phyloP scores from a whole-genome alignment of 1,284 basidiomycete species.

The Meripilus lineatus region DNA sequence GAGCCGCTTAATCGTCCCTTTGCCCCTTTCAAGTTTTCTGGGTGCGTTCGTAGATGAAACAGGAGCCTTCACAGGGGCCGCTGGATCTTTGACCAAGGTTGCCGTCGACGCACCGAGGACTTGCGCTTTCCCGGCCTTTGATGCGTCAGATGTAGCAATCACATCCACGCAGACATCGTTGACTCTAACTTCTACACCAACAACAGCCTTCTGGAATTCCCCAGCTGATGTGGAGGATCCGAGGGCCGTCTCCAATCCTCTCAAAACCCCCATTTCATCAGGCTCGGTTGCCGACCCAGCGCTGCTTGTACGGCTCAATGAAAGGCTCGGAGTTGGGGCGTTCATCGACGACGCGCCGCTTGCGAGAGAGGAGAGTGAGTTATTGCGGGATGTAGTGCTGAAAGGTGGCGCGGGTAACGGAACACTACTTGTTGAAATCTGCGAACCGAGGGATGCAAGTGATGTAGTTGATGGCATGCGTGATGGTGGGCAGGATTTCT shows the following conservation, averaged over 20 bases:
- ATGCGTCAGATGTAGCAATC: background rate
- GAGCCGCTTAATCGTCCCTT: constrained; percentile 3
- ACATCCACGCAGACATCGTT: constrained; percentile 5
- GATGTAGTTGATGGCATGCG: too few relatives aligned
- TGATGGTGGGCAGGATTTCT: too few relatives aligned
- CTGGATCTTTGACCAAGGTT: background rate
- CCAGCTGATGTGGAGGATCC: background rate
- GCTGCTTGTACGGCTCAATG: constrained; percentile 15
- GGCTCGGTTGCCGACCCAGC: constrained; percentile 7
- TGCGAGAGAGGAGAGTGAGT: background rate
- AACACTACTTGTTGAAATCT: too few relatives aligned
- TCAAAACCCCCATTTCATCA: constrained; percentile 14
- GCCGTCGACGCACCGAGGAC: background rate
- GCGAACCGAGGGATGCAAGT: too few relatives aligned
- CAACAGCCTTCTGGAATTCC: background rate
- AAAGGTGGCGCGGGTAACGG: constrained; percentile 2
- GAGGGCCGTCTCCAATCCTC: background rate
- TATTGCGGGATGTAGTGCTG: too few relatives aligned
- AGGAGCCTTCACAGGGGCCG: background rate
- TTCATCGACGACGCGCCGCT: constrained; percentile 1
- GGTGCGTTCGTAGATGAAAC: background rate
- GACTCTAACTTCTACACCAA: constrained; percentile 1
- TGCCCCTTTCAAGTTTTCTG: background rate
- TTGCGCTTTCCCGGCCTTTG: background rate
- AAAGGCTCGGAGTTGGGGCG: constrained; percentile 3